Conservation (phyloP, 345 rosid genomes). For the Brassica rapa region DNA sequence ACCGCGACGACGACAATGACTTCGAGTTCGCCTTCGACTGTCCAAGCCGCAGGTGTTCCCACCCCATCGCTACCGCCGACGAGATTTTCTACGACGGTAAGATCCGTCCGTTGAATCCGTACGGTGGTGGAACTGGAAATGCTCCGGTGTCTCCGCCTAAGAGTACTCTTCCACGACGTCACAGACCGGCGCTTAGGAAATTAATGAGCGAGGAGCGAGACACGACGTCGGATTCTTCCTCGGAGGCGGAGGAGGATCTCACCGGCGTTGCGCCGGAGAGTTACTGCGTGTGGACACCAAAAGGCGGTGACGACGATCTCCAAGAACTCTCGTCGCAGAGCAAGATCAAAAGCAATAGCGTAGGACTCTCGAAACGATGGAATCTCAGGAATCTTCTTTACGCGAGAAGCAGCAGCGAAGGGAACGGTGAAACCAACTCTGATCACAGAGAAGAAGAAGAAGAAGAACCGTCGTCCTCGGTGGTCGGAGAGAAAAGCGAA, state of each 20-base stretch:
- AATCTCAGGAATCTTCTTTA: constrained; percentile 53
- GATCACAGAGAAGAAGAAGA: background rate
- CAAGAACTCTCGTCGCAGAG: constrained; percentile 22
- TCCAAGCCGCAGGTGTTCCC: constrained; percentile 29
- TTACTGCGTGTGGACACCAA: constrained; percentile 79
- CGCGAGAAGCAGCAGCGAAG: constrained; percentile 56
- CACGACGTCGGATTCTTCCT: constrained; percentile 43
- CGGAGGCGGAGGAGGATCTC: constrained; percentile 46
- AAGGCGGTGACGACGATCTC: constrained; percentile 23
- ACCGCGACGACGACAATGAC: constrained; percentile 16
- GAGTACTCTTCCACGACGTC: constrained; percentile 33
- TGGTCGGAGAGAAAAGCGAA: constrained; percentile 31
- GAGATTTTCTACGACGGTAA: constrained; percentile 64
- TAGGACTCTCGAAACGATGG: constrained; percentile 71
- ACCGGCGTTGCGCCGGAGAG: constrained; percentile 49
- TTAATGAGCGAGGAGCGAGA: constrained; percentile 61
- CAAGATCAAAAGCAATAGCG: constrained; percentile 58
- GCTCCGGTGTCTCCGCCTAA: constrained; percentile 13
- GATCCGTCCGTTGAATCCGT: constrained; percentile 63
- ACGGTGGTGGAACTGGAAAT: constrained; percentile 19
- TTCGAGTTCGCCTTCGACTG: constrained; percentile 55
- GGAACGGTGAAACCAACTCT: constrained; percentile 36
- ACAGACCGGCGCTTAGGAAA: constrained; percentile 50
- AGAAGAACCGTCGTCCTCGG: background rate
- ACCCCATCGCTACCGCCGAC: constrained; percentile 55